These are phyloP conservation scores for Sporothrix euskadiensis DNA, from an alignment of 2,329 filamentous ascomycete genomes.

Conservation along the genomic window DNA sequence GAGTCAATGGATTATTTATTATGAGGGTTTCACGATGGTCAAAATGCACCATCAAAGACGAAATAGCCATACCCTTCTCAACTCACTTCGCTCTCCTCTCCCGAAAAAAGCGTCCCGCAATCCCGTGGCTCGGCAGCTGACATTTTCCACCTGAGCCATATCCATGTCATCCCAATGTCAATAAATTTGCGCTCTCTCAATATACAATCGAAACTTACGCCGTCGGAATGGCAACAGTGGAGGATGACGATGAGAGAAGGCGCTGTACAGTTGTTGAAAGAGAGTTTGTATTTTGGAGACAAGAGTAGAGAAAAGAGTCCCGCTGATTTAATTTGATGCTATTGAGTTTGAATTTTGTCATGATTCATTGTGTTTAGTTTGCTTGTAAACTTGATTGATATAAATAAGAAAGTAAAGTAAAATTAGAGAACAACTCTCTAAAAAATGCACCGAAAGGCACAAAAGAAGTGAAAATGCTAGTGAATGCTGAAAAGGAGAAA, in stretches of 20 bases:
- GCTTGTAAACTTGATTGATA: not conserved
- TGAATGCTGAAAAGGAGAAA: not conserved
- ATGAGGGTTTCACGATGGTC: constrained; percentile 3
- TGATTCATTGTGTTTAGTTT: not conserved
- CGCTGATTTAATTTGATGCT: not conserved
- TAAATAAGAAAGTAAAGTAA: not conserved
- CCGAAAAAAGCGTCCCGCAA: constrained; percentile 4
- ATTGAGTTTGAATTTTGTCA: not conserved
- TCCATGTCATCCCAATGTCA: not conserved
- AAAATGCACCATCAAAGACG: not conserved
- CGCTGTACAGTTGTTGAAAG: not conserved
- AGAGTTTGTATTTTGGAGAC: not conserved
- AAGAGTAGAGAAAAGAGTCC: constrained; percentile 15
- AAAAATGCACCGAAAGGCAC: not conserved
- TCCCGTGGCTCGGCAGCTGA: constrained; percentile 22
- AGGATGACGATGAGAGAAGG: not conserved
- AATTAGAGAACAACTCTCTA: not conserved
- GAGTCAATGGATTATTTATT: constrained; percentile 7
- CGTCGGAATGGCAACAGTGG: constrained; percentile 11
- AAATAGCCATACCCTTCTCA: constrained; percentile 26
- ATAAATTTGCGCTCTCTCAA: not conserved
- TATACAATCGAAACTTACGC: constrained; percentile 19
- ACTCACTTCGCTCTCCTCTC: constrained; percentile 3
- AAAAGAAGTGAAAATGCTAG: constrained; percentile 15
- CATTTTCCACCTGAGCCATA: not conserved